These are phyloP conservation scores for Colletotrichum simmondsii DNA, from an alignment of 2,329 filamentous ascomycete genomes.

Conservation along the genomic window DNA sequence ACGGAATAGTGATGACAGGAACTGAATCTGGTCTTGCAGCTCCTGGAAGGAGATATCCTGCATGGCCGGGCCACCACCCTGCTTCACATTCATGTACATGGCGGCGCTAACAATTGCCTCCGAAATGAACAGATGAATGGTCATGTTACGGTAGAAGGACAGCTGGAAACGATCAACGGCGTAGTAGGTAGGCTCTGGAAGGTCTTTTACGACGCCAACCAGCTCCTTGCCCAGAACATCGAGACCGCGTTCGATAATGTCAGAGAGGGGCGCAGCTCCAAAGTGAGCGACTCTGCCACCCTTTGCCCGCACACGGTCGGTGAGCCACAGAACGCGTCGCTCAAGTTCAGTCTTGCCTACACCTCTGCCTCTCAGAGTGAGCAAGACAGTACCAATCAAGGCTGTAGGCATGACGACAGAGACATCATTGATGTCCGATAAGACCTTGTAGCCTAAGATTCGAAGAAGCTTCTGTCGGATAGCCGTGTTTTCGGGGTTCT, in stretches of 20 bases:
- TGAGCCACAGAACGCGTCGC: slow-evolving; percentile 90
- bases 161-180: slow-evolving; percentile 97
- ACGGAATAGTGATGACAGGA: slow-evolving; percentile 92
- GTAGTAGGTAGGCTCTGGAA: slow-evolving; percentile 93
- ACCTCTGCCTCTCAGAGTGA: slow-evolving; percentile 90
- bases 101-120: slow-evolving; percentile 90
- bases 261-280: slow-evolving; percentile 79
- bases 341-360: slow-evolving; percentile 89
- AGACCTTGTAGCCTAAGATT: slow-evolving; percentile 89
- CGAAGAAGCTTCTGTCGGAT: slow-evolving; percentile 80
- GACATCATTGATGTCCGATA: slow-evolving; percentile 94
- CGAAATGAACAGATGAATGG: slow-evolving; percentile 96
- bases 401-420: slow-evolving; percentile 99
- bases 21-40: slow-evolving; percentile 82
- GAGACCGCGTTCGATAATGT: slow-evolving; percentile 88
- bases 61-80: slow-evolving; percentile 83
- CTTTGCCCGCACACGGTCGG: slow-evolving; percentile 81
- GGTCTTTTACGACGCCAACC: slow-evolving; percentile 80
- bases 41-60: slow-evolving; percentile 83
- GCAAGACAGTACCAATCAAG: slow-evolving; percentile 89
- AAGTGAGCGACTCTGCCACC: slow-evolving; percentile 96
- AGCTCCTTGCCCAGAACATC: slow-evolving; percentile 92
- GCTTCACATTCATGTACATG: slow-evolving; percentile 92
- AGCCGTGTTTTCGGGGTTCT: slow-evolving; percentile 59
- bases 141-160: slow-evolving; percentile 99